These are phyloP conservation scores for Linum trigynum DNA, from an alignment of 345 rosid genomes.

Conservation along the genomic window DNA sequence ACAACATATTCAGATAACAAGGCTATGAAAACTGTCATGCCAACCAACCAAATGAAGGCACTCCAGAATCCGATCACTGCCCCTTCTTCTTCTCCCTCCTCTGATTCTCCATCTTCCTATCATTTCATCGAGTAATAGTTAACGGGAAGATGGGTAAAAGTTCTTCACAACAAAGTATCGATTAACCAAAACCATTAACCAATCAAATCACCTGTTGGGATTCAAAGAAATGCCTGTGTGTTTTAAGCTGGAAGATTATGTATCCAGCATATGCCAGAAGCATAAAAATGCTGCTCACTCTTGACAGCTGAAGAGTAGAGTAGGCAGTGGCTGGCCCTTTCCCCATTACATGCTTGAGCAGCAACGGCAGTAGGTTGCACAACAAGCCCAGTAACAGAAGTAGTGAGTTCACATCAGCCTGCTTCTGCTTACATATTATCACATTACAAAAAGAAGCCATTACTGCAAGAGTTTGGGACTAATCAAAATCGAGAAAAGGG, in stretches of 20 bases:
- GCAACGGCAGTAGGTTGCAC: slow-evolving; percentile 68
- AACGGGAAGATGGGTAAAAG: too few species aligned
- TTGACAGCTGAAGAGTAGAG: slow-evolving; percentile 46
- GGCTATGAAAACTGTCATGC: slow-evolving; percentile 71
- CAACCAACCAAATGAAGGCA: slow-evolving; percentile 60
- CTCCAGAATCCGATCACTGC: slow-evolving; percentile 79
- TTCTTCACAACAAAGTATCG: too few species aligned
- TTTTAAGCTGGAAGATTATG: slow-evolving; percentile 76
- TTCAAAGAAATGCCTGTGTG: slow-evolving; percentile 54
- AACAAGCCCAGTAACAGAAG: slow-evolving; percentile 62
- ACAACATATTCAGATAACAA: slow-evolving; percentile 78
- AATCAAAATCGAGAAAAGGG: neutral
- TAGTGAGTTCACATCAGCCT: slow-evolving; percentile 71
- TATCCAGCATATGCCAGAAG: slow-evolving; percentile 66
- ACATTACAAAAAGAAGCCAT: neutral
- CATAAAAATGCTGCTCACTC: slow-evolving; percentile 81
- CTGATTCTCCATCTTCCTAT: slow-evolving; percentile 19
- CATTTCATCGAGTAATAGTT: slow-evolving; percentile 4
- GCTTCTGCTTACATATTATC: slow-evolving; percentile 43
- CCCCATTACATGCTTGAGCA: slow-evolving; percentile 37
- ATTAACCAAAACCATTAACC: neutral
- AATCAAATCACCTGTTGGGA: slow-evolving; percentile 37
- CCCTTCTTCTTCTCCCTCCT: slow-evolving; percentile 53
- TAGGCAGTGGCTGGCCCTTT: slow-evolving; percentile 21
- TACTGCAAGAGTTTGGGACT: neutral